Evolutionary conservation across 2,329 filamentous ascomycete species (phyloP).

Genomic region (Epichloe uncinata): DNA sequence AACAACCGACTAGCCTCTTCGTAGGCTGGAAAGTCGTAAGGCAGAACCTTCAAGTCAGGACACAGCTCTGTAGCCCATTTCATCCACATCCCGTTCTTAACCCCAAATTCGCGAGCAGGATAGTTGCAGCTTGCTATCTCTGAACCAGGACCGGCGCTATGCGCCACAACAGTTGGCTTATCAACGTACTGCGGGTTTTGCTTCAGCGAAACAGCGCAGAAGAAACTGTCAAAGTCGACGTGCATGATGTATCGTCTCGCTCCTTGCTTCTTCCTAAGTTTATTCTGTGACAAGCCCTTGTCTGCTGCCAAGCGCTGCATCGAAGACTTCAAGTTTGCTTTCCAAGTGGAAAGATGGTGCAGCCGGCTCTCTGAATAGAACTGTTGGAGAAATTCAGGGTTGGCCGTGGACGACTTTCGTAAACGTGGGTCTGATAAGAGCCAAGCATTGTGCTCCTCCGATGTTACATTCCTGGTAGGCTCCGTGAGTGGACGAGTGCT

Average conservation of each 20-base stretch:
- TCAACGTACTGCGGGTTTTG: constrained; percentile 60
- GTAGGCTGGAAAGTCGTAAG: constrained; percentile 91
- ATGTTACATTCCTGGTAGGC: constrained; percentile 54
- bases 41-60: constrained; percentile 74
- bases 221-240: constrained; percentile 97
- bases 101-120: constrained; percentile 66
- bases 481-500: constrained; percentile 3
- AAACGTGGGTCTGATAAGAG: constrained; percentile 75
- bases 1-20: constrained; percentile 83
- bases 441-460: constrained; percentile 84
- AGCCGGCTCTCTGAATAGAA: constrained; percentile 91
- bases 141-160: constrained; percentile 71
- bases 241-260: constrained; percentile 76
- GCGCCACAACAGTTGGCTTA: constrained; percentile 80
- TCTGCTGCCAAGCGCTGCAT: constrained; percentile 71
- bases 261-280: constrained; percentile 41
- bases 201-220: constrained; percentile 80
- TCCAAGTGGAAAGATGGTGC: constrained; percentile 94
- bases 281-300: constrained; percentile 35
- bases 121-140: constrained; percentile 99
- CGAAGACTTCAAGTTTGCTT: constrained; percentile 80
- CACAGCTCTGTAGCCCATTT: constrained; percentile 73
- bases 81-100: constrained; percentile 99
- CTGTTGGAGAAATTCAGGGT: constrained; percentile 86
- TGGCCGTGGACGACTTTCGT: constrained; percentile 78